Evolutionary conservation across 176 grass and related monocot genomes (phyloP), one percentile per base, ranked within the genome.

Genomic region (Puya raimondii): DNA sequence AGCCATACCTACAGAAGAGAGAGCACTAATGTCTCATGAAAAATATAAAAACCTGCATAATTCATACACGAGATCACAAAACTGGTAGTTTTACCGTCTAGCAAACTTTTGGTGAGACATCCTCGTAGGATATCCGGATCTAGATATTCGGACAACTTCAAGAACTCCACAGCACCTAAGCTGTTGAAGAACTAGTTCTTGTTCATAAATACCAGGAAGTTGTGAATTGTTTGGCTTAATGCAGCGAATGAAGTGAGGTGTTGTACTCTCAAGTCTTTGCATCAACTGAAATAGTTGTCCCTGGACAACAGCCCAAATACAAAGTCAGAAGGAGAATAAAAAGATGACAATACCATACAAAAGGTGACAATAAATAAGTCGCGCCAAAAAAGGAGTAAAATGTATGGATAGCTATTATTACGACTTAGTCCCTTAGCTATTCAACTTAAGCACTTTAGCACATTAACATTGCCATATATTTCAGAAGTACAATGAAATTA

Each of bases 61-160:
- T 29, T 53, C 57, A 64, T 33, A 12, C 8, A 67, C 14, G 17
- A 75, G 67, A 68, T 74, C 6, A 82, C 56, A 84, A 16, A 82
- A 50, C 21, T 72, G 7, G 26, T 42, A 42, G 33, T 7, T 77
- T 81, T 90, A 99, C 94, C 94, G 71, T 64, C 84, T 72, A 75
- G 94, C 87, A 85, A 99, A 99, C 64, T 99, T 99, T 72, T 93
- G 89, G 70, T 93, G 94, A 80, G 94, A 92, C 87, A 93, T 99
- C 85, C 89, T 85, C 51, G 89, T 99, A 56, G 94, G 94, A 78
- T 99, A 99, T 2, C 94, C 94, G 72, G 94, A 99, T 83, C 89
- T 87, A 66, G 94, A 99, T 76, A 99, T 99, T 2, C 94, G 89
- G 11, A 99, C 94, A 67, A 99, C 94, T 84, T 99, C 94, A 72